Conservation (phyloP, 2,329 filamentous ascomycete species). For the Arthrobotrys sphaeroides region DNA sequence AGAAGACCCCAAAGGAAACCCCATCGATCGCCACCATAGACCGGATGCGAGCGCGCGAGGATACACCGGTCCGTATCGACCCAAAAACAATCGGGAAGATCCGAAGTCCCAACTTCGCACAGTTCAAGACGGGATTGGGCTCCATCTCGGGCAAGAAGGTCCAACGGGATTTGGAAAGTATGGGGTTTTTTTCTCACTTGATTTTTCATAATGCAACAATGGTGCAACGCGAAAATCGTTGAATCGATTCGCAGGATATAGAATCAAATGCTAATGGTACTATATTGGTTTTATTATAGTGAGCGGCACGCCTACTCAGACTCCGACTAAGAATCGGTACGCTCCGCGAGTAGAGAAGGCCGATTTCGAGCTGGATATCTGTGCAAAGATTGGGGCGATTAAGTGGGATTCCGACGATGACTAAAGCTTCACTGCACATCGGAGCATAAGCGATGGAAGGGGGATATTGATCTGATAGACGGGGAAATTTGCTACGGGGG, state of each 20-base stretch:
- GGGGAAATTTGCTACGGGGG: background rate
- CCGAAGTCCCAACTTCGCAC: slow-evolving; percentile 33
- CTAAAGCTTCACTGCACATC: too few species aligned
- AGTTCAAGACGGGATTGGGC: slow-evolving; percentile 21
- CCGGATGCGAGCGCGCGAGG: slow-evolving; percentile 16
- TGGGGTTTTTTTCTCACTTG: too few species aligned
- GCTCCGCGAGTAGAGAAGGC: background rate
- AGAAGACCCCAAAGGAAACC: background rate
- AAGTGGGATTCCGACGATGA: slow-evolving; percentile 45
- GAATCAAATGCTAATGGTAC: background rate
- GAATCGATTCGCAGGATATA: background rate
- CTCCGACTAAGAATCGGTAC: slow-evolving; percentile 5
- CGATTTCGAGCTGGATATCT: slow-evolving; percentile 33
- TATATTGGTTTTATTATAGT: slow-evolving; percentile 1
- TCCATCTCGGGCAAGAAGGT: slow-evolving; percentile 8
- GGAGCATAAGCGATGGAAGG: too few species aligned
- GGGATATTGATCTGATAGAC: background rate
- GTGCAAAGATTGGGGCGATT: slow-evolving; percentile 35
- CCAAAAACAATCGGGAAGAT: slow-evolving; percentile 39
- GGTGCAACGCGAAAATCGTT: slow-evolving; percentile 21
- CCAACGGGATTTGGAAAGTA: slow-evolving; percentile 33
- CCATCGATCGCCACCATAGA: slow-evolving; percentile 24
- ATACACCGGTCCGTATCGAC: slow-evolving; percentile 12
- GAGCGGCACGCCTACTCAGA: background rate
- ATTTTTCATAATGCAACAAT: slow-evolving; percentile 41